Conservation (phyloP, 2,329 filamentous ascomycete species). For the Fusarium continuum region DNA sequence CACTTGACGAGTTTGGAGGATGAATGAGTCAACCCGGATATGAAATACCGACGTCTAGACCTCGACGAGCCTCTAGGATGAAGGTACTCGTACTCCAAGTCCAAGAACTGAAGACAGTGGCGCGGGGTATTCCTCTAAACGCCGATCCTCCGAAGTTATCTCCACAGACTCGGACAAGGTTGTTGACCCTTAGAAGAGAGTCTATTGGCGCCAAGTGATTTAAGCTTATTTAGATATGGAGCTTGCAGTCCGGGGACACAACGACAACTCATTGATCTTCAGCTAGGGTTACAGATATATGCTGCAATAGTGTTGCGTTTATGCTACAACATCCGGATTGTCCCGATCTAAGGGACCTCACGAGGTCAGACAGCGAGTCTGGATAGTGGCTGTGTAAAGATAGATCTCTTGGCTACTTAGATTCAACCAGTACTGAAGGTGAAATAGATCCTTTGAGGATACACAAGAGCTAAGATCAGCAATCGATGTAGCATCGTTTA, state of each 20-base stretch:
- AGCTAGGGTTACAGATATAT: neutral
- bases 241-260: neutral
- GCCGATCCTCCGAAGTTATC: conserved; percentile 35
- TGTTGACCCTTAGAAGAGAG: neutral
- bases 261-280: neutral
- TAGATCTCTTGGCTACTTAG: neutral
- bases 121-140: conserved; percentile 32
- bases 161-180: conserved; percentile 10
- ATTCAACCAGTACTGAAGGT: neutral
- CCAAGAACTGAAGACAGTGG: too few species aligned
- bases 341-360: neutral
- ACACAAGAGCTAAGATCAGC: conserved; percentile 4
- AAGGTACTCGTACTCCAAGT: too few species aligned
- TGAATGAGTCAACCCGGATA: too few species aligned
- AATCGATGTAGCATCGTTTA: neutral
- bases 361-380: neutral
- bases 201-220: conserved; percentile 22
- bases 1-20: too few species aligned
- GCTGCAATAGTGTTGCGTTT: neutral
- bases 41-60: too few species aligned
- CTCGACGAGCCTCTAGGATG: too few species aligned
- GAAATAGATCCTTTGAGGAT: too few species aligned
- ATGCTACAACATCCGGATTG: neutral
- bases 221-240: conserved; percentile 15
- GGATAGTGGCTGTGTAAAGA: neutral